Conservation (phyloP, 1,139 yeast species). For the Diutina neorugosa region DNA sequence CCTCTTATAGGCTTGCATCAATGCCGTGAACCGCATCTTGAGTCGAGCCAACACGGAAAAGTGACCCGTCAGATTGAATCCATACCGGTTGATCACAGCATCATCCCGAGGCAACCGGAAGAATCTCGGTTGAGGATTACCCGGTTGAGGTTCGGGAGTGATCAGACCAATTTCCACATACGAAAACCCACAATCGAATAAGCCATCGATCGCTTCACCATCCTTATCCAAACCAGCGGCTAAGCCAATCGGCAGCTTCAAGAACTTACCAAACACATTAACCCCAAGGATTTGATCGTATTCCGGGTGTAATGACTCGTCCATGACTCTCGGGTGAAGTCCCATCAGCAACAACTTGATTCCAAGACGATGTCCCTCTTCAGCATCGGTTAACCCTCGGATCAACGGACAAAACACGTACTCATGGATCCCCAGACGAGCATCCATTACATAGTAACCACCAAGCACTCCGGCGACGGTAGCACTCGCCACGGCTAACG, state of each 20-base stretch:
- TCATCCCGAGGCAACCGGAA: slow-evolving; percentile 76
- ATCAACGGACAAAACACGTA: slow-evolving; percentile 67
- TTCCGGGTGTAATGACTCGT: slow-evolving; percentile 14
- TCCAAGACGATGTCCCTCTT: slow-evolving; percentile 72
- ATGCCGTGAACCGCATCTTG: slow-evolving; percentile 41
- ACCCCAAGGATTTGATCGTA: slow-evolving; percentile 40
- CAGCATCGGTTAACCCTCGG: slow-evolving; percentile 67
- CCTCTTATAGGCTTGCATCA: slow-evolving; percentile 9
- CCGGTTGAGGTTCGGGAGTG: slow-evolving; percentile 89
- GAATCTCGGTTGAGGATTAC: slow-evolving; percentile 84
- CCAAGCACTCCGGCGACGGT: not conserved
- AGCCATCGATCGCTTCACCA: slow-evolving; percentile 83
- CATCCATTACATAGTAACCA: slow-evolving; percentile 45
- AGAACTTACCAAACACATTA: slow-evolving; percentile 45
- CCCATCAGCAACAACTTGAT: slow-evolving; percentile 60
- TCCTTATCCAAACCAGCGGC: slow-evolving; percentile 96
- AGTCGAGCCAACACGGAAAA: slow-evolving; percentile 56
- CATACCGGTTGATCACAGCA: slow-evolving; percentile 89
- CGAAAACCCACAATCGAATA: slow-evolving; percentile 70
- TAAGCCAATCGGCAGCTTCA: slow-evolving; percentile 75
- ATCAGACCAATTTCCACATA: slow-evolving; percentile 90
- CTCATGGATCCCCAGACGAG: slow-evolving; percentile 76
- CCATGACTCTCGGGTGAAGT: not conserved
- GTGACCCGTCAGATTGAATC: slow-evolving; percentile 90
- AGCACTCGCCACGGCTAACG: not conserved